Evolutionary conservation across 225 moss, liverwort and hornwort genomes (phyloP).

Genomic region (Thuidium tamariscinum): DNA sequence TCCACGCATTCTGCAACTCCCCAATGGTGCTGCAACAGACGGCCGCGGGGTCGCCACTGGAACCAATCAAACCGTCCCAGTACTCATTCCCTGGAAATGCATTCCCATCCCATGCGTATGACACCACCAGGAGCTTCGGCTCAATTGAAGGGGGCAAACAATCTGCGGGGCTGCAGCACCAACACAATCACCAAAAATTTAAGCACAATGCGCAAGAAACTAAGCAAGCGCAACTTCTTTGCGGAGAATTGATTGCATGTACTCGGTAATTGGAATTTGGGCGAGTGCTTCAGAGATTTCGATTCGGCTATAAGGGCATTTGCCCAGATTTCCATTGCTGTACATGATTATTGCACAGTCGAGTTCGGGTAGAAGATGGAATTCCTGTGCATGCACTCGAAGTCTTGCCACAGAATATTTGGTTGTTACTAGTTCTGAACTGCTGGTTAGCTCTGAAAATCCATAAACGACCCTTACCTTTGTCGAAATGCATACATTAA

Average conservation of each 20-base stretch:
- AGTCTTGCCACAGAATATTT: not conserved
- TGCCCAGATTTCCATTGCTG: not conserved
- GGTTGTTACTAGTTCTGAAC: not conserved
- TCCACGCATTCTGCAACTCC: conserved; percentile 22
- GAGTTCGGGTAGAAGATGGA: not conserved
- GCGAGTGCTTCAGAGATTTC: not conserved
- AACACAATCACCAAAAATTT: not conserved
- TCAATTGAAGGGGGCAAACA: not conserved
- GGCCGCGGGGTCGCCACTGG: conserved; percentile 14
- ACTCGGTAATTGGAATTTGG: not conserved
- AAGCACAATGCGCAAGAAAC: not conserved
- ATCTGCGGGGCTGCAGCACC: conserved; percentile 10
- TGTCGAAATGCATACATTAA: not conserved
- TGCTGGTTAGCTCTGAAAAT: not conserved
- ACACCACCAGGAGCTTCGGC: conserved; percentile 7
- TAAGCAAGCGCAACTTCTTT: not conserved
- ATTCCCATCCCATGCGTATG: conserved; percentile 8
- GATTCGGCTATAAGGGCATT: not conserved
- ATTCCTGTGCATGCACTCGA: not conserved
- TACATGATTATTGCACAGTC: not conserved
- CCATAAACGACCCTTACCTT: not conserved
- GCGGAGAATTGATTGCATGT: not conserved
- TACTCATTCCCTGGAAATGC: conserved; percentile 21
- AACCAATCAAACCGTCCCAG: not conserved
- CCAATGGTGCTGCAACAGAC: conserved; percentile 20